Base-by-base conservation (phyloP, 306 rosid genomes). In the Gastrolobium bilobum region DNA sequence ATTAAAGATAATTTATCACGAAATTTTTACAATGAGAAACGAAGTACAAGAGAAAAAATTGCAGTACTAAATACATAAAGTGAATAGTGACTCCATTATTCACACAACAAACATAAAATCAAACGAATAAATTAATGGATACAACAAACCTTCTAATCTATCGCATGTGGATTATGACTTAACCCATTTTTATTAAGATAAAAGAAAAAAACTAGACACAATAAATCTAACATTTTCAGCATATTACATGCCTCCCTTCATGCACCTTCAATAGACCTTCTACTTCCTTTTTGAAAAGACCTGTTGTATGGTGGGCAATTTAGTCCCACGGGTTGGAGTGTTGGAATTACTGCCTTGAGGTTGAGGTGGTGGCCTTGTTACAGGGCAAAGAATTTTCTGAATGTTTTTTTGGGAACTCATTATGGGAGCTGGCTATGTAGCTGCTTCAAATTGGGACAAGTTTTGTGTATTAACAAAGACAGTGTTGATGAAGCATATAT, bases 331-430 rank as follows among this genome's bases (percentile, higher is more conserved):
- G 6, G 51, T 31, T 13, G 74, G 11, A 48, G 74, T 11, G 13
- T 33, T 47, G 58, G 59, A 31, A 1, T 20, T 72, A 30, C 2
- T 51, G 40, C 4, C 6, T 43, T 43, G n/a, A 59, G 79, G 44
- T 3, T 43, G 31, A 59, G 79, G 44, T 3, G 81, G 35, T 43
- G 79, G 69, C 58, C 79, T 74, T 58, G 79, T 74, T 14, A 35
- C 46, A 0, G 58, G 69, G 6, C 34, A 7, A 30, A 74, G 20
- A 74, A 2, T 3, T 2, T 59, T 33, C 20, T 59, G 46, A 59
- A 74, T 30, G 58, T 1, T n/a, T 56, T 40, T 54, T 7, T 43
- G 14, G 43, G 10, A 42, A 73, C 44, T 73, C 78, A 73, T 73
- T 40, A 3, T 63, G 26, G 1, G 15, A 3, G 13, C 5, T 5